Percentiles rank a stretch among this genome's conserved stretches.
phyloP scores from a whole-genome alignment of 345 rosid genomes.

The Arabis alpina region DNA sequence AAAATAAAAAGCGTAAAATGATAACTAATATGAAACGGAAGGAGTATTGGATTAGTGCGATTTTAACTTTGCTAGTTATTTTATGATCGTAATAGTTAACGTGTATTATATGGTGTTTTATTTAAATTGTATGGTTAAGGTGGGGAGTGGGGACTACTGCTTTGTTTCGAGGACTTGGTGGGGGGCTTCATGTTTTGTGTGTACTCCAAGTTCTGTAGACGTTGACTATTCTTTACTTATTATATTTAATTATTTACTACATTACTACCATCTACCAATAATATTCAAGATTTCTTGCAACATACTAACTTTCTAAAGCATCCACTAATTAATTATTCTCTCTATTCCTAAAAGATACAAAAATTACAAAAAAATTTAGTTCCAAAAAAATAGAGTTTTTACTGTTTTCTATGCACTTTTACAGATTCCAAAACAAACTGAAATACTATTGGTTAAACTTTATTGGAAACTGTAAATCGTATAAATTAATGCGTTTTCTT shows the following conservation, averaged over 20 bases:
- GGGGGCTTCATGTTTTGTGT: constrained; percentile 38
- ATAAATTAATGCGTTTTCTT: no score
- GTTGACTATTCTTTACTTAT: constrained; percentile 11
- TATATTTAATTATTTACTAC: no score
- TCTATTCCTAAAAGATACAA: no score
- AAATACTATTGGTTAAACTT: no score
- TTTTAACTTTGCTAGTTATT: constrained; percentile 10
- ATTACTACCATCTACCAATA: neutral
- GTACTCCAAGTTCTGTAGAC: constrained; percentile 37
- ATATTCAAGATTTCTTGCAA: constrained; percentile 6
- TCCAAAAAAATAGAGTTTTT: no score
- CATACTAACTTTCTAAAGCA: neutral
- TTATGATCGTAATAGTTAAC: constrained; percentile 15
- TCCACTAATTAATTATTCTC: neutral
- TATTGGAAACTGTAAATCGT: no score
- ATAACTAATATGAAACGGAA: no score
- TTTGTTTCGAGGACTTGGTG: constrained; percentile 26
- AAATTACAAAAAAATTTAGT: no score
- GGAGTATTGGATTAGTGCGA: neutral
- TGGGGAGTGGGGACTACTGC: constrained; percentile 24
- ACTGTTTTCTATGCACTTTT: no score
- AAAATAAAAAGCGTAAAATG: no score
- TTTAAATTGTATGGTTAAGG: constrained; percentile 23
- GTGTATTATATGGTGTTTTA: constrained; percentile 7
- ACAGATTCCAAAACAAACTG: no score